Evolutionary conservation across 306 rosid genomes (phyloP), one percentile per base, ranked within the genome.

Genomic region (Quercus suber): DNA sequence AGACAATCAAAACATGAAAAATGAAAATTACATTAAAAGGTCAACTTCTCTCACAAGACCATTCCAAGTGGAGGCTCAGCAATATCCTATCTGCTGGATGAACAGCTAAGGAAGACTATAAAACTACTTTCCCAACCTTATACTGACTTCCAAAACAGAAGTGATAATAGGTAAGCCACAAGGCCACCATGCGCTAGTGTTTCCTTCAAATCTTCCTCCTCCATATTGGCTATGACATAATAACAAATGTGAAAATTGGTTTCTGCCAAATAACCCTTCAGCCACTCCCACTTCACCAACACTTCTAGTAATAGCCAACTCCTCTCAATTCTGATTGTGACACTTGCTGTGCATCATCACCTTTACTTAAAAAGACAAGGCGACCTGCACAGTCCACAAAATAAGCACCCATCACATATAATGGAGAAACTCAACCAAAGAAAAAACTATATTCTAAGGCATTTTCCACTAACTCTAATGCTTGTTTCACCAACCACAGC

Each of bases 221-320:
- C 17, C 27, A 67, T 33, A 45, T 14, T 5, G 41, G 30, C 65
- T 10, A 58, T 59, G 8, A 14, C 41, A 59, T 28, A 67, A 18
- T 67, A 9, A 35, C 72, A n/a, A 35, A 17, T n/a, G 25, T 30
- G 43, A 33, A 63, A 27, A 27, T 14, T 33, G 51, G 25, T 31
- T 19, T 67, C 52, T 19, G 19, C 5, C 35, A 13, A 63, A 28
- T 25, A 63, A 63, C 14, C 19, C 11, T 28, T 21, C 30, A 3
- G 37, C 41, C 30, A 27, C 4, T 5, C n/a, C 69, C 30, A 28
- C 41, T 11, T 25, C 41, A 28, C 20, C 69, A 27, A 63, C 21
- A 65, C 25, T 18, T 37, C 78, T 82, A 94, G 87, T 85, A 90
- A 82, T 92, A 90, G 75, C 98, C 96, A 82, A 85, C 88, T 31